A percentile compares a stretch with the other conserved stretches of the same genome.
Conservation (phyloP, 2,329 filamentous ascomycete genomes). For the Trichophyton rubrum region DNA sequence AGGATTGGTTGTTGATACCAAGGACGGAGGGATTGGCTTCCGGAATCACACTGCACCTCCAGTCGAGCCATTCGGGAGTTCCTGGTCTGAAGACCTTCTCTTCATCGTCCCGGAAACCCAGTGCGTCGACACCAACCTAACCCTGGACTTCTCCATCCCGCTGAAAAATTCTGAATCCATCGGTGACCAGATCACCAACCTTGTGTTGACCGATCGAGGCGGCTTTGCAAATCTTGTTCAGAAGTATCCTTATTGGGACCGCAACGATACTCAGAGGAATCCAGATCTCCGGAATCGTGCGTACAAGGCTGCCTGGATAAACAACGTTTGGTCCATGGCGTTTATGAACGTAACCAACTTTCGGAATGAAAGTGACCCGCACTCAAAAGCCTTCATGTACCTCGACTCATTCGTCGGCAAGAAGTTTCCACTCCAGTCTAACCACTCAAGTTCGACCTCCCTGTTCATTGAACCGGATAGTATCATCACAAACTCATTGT, state of each 20-base stretch:
- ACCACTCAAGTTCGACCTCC: not conserved
- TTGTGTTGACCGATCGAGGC: constrained; percentile 16
- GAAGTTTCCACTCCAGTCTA: not conserved
- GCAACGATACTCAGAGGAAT: constrained; percentile 18
- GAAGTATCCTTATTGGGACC: not conserved
- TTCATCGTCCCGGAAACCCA: constrained; percentile 36
- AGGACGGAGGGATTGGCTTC: constrained; percentile 34
- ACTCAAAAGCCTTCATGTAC: not conserved
- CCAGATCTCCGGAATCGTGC: constrained; percentile 26
- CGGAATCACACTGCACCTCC: constrained; percentile 34
- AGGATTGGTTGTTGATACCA: constrained; percentile 34
- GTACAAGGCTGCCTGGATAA: constrained; percentile 33
- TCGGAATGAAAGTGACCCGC: constrained; percentile 5
- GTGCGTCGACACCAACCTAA: constrained; percentile 32
- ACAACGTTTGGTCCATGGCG: constrained; percentile 30
- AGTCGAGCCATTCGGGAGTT: constrained; percentile 21
- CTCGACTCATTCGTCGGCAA: not conserved
- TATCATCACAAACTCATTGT: not conserved
- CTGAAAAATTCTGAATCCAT: not conserved
- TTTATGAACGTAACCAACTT: constrained; percentile 30
- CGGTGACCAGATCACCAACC: not conserved
- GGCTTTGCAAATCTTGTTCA: constrained; percentile 24
- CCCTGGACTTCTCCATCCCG: constrained; percentile 29
- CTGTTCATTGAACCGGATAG: no score
- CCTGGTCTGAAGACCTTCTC: constrained; percentile 38